A percentile compares a stretch with the other conserved stretches of the same genome.
Conservation (phyloP, 2,329 filamentous ascomycete genomes). For the Cytospora piceicola region DNA sequence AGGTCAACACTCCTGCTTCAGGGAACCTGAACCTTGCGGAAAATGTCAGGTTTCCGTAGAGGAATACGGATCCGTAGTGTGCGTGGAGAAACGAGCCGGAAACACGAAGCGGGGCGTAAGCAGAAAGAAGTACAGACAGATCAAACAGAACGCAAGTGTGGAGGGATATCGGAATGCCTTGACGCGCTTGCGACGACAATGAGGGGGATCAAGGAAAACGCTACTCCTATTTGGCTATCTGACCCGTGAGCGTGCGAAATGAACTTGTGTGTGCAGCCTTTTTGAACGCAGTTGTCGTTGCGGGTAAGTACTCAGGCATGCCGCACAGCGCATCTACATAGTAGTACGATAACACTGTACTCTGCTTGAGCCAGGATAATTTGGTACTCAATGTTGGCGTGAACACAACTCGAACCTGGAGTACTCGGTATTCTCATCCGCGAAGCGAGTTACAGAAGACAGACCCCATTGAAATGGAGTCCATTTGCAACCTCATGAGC, state of each 20-base stretch:
- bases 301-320: conserved; percentile 10
- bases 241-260: conserved; percentile 21
- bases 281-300: conserved; percentile 11
- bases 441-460: conserved; percentile 9
- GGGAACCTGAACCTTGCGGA: conserved; percentile 19
- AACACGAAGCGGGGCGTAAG: conserved; percentile 10
- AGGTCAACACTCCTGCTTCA: conserved; percentile 14
- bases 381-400: conserved; percentile 1
- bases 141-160: conserved; percentile 15
- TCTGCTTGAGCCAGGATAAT: conserved; percentile 16
- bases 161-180: conserved; percentile 25
- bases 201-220: conserved; percentile 21
- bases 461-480: conserved; percentile 16
- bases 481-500: conserved; percentile 28
- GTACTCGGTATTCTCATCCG: conserved; percentile 1
- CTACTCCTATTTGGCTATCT: conserved; percentile 27
- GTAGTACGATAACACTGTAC: conserved; percentile 1
- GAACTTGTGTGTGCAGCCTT: conserved; percentile 7
- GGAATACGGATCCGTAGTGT: conserved; percentile 2
- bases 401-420: conserved; percentile 8
- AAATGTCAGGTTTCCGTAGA: conserved; percentile 1
- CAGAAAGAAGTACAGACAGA: conserved; percentile 7
- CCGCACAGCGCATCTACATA: conserved; percentile 14
- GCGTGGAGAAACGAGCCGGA: conserved; percentile 2
- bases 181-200: conserved; percentile 21